Base-by-base conservation (phyloP, 352 stramenopile species). In the Peronosclerospora sorghi region DNA sequence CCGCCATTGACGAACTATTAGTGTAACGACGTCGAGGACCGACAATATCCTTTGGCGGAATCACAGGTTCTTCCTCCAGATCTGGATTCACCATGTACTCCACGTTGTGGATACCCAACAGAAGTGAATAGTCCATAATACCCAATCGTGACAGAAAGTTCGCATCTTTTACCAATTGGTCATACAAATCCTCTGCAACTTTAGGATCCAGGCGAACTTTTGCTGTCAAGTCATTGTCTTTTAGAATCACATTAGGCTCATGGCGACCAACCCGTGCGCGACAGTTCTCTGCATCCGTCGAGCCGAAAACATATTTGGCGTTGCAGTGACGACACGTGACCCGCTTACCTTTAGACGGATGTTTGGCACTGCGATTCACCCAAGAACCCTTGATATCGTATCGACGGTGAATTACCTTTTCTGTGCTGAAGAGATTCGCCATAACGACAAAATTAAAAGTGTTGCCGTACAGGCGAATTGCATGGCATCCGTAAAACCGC, bases 91-190 rank as follows among this genome's bases (percentile, higher is more conserved):
- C 80, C 59, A 84, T 77, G 56, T 93, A 93, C 54, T 90, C 78
- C 8, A 86, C 72, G 29, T 91, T 88, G 54, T 96, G 85, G 18
- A 95, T 82, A 34, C 83, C 83, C 6, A 96, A 64, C 32, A 96
- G 41, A 24, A 96, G 53, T 34, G 78, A 94, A 59, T 96, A 96
- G 49, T 96, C 85, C 84, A 96, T 96, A 51, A 96, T 92, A 23
- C 81, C 77, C 15, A 91, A 56, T 0, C 76, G 65, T 1, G 71
- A 83, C 8, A 96, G 43, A 41, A 95, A 95, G 37, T 86, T 75
- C 8, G 83, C 76, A 37, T 96, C 85, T 52, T 86, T 87, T 12
- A 78, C 62, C 8, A 95, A 42, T 42, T 95, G 79, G 35, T 86
- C 70, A 49, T 87, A 90, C 42, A 93, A 45, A 13, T 93, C 80